Evolutionary conservation across 225 moss, liverwort and hornwort genomes (phyloP).

Genomic region (Anthoceros angustus): DNA sequence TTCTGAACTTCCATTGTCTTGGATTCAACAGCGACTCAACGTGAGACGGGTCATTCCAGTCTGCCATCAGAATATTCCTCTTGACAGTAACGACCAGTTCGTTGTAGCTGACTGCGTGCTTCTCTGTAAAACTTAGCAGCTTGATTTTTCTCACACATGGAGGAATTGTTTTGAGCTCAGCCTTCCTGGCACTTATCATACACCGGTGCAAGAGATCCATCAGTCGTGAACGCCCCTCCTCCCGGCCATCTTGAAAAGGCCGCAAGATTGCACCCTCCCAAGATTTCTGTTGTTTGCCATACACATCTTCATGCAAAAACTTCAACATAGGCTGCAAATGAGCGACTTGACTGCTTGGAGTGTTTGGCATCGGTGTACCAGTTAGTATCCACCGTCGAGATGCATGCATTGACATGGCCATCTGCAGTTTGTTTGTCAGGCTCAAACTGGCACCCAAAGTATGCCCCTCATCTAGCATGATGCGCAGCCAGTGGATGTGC

Average conservation of each 20-base stretch:
- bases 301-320: slow-evolving; percentile 70
- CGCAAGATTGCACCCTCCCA: slow-evolving; percentile 78
- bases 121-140: slow-evolving; percentile 70
- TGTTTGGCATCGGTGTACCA: slow-evolving; percentile 91
- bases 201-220: slow-evolving; percentile 61
- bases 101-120: slow-evolving; percentile 81
- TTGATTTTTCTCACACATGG: slow-evolving; percentile 71
- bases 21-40: slow-evolving; percentile 92
- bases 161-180: slow-evolving; percentile 71
- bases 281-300: slow-evolving; percentile 67
- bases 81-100: slow-evolving; percentile 87
- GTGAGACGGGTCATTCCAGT: slow-evolving; percentile 97
- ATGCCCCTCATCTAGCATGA: slow-evolving; percentile 91
- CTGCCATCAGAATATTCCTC: slow-evolving; percentile 89
- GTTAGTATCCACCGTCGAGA: slow-evolving; percentile 91
- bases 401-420: slow-evolving; percentile 91
- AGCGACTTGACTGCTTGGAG: slow-evolving; percentile 87
- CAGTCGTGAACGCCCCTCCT: slow-evolving; percentile 73
- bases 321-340: slow-evolving; percentile 90
- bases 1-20: slow-evolving; percentile 90
- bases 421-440: slow-evolving; percentile 81
- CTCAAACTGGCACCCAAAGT: slow-evolving; percentile 85
- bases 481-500: slow-evolving; percentile 84
- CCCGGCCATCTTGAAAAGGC: slow-evolving; percentile 68
- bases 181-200: slow-evolving; percentile 95